Conservation (phyloP, 2,329 filamentous ascomycete genomes). For the Fusarium cicatricum region DNA sequence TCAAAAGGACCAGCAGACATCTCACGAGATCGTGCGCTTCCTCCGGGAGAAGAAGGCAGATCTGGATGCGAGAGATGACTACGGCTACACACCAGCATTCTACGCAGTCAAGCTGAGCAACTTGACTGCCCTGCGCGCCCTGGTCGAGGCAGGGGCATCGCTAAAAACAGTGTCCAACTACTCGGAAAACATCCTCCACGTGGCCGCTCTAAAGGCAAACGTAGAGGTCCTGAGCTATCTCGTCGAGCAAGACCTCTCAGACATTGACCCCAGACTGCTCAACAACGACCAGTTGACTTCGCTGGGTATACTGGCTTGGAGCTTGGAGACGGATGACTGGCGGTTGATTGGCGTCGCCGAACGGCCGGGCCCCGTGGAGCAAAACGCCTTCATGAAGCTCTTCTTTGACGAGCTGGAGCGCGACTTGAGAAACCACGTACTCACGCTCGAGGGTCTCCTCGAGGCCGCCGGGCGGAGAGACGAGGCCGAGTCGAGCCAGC, state of each 20-base stretch:
- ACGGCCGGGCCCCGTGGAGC: background rate
- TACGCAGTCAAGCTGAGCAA: fast-evolving
- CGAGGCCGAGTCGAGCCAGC: fast-evolving
- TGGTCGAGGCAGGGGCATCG: slow-evolving; percentile 1
- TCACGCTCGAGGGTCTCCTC: background rate
- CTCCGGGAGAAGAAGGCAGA: background rate
- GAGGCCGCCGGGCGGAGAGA: background rate
- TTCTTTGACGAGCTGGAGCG: slow-evolving; percentile 9
- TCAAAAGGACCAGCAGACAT: fast-evolving
- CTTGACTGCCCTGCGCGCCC: fast-evolving
- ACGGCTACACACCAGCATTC: fast-evolving
- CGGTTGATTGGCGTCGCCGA: fast-evolving
- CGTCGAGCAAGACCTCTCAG: background rate
- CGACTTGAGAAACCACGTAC: background rate
- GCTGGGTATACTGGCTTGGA: background rate
- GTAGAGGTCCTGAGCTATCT: background rate
- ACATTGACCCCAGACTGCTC: background rate
- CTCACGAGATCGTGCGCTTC: background rate
- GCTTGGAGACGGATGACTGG: background rate
- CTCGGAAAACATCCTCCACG: fast-evolving
- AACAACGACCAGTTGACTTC: fast-evolving
- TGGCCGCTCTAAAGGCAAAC: fast-evolving
- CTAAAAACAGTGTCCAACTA: fast-evolving
- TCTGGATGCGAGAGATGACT: fast-evolving
- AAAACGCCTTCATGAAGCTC: background rate